Evolutionary conservation across 2,329 filamentous ascomycete species (phyloP).

Genomic region (Zelopaecilomyces penicillatus): DNA sequence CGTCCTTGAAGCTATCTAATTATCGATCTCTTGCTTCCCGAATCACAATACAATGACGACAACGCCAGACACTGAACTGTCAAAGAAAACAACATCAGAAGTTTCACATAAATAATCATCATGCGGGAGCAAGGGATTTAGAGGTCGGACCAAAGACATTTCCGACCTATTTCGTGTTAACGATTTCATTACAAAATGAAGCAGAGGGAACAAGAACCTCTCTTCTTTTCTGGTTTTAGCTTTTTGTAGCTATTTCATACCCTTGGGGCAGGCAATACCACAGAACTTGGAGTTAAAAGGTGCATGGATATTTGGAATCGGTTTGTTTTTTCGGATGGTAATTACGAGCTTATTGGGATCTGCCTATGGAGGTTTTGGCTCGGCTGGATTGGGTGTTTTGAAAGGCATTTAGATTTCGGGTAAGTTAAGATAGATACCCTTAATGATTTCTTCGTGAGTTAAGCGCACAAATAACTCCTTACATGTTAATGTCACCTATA

Average conservation of each 20-base stretch:
- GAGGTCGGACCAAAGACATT: too few species aligned
- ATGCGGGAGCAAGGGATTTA: too few species aligned
- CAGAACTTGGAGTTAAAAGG: constrained; percentile 16
- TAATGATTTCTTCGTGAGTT: constrained; percentile 5
- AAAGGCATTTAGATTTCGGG: constrained; percentile 3
- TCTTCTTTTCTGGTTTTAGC: not conserved
- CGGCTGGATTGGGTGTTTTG: not conserved
- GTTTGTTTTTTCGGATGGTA: constrained; percentile 1
- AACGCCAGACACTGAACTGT: not conserved
- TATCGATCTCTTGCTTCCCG: constrained; percentile 42
- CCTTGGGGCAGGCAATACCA: constrained; percentile 5
- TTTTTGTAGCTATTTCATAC: constrained; percentile 7
- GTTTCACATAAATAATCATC: too few species aligned
- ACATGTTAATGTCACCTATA: too few species aligned
- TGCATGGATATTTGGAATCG: constrained; percentile 15
- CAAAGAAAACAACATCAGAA: not conserved
- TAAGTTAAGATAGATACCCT: constrained; percentile 8
- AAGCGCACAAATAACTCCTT: not conserved
- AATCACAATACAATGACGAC: constrained; percentile 26
- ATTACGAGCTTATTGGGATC: not conserved
- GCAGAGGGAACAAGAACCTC: not conserved
- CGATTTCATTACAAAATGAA: constrained; percentile 1
- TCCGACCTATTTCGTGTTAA: constrained; percentile 1
- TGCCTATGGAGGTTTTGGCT: not conserved
- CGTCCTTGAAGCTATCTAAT: constrained; percentile 49